Conservation (phyloP, 805 yeast species). For the Lachancea meyersii region DNA sequence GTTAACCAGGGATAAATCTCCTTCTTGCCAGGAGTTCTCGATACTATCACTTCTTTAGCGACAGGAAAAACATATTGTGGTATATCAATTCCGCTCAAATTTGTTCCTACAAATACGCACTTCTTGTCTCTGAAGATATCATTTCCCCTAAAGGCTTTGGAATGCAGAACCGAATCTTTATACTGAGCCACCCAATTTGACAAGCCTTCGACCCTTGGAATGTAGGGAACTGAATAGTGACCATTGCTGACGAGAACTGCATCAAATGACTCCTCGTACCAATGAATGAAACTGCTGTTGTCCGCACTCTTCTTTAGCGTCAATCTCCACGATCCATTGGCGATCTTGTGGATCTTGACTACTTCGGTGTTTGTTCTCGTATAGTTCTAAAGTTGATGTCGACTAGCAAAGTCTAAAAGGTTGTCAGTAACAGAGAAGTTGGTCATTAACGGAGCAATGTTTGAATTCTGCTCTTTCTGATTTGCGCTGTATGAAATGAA, state of each 20-base stretch:
- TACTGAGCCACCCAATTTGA: slow-evolving; percentile 13
- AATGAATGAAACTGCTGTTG: slow-evolving; percentile 22
- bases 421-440: slow-evolving; percentile 12
- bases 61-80: slow-evolving; percentile 36
- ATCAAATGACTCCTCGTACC: slow-evolving; percentile 38
- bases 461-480: neutral
- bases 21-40: slow-evolving; percentile 66
- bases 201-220: slow-evolving; percentile 26
- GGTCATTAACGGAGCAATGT: slow-evolving; percentile 13
- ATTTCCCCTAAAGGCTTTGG: slow-evolving; percentile 15
- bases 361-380: slow-evolving; percentile 17
- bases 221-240: slow-evolving; percentile 38
- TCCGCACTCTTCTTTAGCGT: slow-evolving; percentile 17
- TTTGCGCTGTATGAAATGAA: slow-evolving; percentile 12
- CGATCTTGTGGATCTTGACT: slow-evolving; percentile 14
- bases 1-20: slow-evolving; percentile 36
- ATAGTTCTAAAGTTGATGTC: slow-evolving; percentile 6
- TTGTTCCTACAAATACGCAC: slow-evolving; percentile 38
- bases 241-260: slow-evolving; percentile 37
- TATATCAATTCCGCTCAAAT: slow-evolving; percentile 36
- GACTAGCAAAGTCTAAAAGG: slow-evolving; percentile 13
- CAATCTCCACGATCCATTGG: slow-evolving; percentile 11
- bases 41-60: slow-evolving; percentile 46
- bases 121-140: slow-evolving; percentile 26
- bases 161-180: slow-evolving; percentile 40